phyloP scores from a whole-genome alignment of 768 basidiomycete species.

The Trametes meyenii region DNA sequence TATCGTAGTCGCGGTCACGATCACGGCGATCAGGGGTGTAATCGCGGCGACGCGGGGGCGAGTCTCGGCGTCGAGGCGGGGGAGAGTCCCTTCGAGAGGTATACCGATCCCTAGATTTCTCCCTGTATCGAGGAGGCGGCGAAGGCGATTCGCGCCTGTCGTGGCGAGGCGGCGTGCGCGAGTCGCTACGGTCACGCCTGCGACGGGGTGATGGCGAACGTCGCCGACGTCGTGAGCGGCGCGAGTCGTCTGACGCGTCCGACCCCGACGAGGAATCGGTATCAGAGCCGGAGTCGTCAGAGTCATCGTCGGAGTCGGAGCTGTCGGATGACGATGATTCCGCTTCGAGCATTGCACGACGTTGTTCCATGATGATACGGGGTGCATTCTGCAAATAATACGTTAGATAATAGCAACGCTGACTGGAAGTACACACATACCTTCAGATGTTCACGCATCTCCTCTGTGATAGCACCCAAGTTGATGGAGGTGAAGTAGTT shows the following conservation, averaged over 20 bases:
- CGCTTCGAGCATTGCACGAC: conserved; percentile 83
- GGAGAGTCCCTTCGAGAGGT: conserved; percentile 28
- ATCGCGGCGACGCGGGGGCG: conserved; percentile 13
- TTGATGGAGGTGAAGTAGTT: conserved; percentile 98
- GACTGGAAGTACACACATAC: conserved; percentile 41
- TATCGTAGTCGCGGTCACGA: conserved; percentile 6
- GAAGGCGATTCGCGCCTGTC: conserved; percentile 26
- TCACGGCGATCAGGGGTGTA: conserved; percentile 10
- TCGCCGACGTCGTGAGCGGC: conserved; percentile 31
- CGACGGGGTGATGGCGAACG: conserved; percentile 39
- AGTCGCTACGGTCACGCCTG: conserved; percentile 32
- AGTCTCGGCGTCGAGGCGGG: conserved; percentile 27
- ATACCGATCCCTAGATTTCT: conserved; percentile 24
- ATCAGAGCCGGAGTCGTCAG: conserved; percentile 34
- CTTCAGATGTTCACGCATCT: conserved; percentile 96
- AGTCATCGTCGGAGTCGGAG: conserved; percentile 47
- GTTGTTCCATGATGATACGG: conserved; percentile 90
- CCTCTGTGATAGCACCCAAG: conserved; percentile 87
- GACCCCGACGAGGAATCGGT: conserved; percentile 43
- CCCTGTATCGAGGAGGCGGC: conserved; percentile 26
- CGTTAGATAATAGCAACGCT: conserved; percentile 2
- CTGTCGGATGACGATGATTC: conserved; percentile 50
- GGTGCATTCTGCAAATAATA: conserved; percentile 78
- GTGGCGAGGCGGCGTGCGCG: conserved; percentile 35
- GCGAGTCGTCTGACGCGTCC: conserved; percentile 38